Evolutionary conservation across 495 filamentous ascomycete species (phyloP), one percentile per base, ranked within the genome.

Genomic region (Xylaria palmicola): DNA sequence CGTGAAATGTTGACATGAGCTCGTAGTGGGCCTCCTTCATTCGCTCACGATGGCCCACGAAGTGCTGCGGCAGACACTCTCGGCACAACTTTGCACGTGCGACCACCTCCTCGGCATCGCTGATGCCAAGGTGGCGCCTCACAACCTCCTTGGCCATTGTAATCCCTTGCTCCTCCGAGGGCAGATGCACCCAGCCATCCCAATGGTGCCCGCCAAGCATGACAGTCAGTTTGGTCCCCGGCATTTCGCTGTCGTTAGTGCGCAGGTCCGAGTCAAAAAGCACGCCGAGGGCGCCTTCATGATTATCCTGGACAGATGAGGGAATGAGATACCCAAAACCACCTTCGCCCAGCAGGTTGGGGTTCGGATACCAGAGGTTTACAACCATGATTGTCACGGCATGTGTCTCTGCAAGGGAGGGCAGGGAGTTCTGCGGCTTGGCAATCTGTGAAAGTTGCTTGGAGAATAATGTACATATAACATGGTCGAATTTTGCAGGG

Each of bases 201-300:
- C 93, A 98, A 77, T 88, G 92, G 75, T 97, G 93, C 6, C 94
- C 94, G 51, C 94, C 94, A 22, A 98, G 74, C 90, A 99, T 96
- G 52, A 98, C 89, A 13, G 93, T 97, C 30, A 99, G 71, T 69
- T 96, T 97, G 15, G 91, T 97, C 30, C 91, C 91, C 0, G 73
- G 70, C 36, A 15, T 63, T 59, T 67, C 58, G 41, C 12, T 40
- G 41, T 9, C 72, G 51, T 60, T 39, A 19, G 56, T 53, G 20
- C 72, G 66, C 47, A 88, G 81, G 48, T 91, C 84, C 1, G 88
- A 90, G 67, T 96, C 93, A 71, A 98, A 97, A 58, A 97, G 86
- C 37, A 97, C 92, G 44, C 94, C 94, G 27, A 99, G 85, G 2
- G 88, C 88, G 44, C 83, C 77, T 69, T 97, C 91, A 1, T 91